Evolutionary conservation across 2,329 filamentous ascomycete species (phyloP).

Genomic region (Botrytis tulipae): DNA sequence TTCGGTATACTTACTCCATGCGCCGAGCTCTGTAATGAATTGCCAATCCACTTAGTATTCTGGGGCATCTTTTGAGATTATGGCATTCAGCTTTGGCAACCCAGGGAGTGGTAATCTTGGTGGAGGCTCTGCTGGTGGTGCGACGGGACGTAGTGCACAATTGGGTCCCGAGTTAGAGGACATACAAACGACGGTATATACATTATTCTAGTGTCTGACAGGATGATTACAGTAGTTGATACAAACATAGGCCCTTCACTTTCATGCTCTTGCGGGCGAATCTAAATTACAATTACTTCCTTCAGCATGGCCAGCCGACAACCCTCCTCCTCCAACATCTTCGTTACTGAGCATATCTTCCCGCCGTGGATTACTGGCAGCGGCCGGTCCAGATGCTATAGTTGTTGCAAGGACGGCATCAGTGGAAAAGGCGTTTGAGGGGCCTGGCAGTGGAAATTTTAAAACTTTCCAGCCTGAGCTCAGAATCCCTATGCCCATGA

Average conservation of each 20-base stretch:
- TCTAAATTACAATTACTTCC: conserved; percentile 78
- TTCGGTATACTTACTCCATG: conserved; percentile 32
- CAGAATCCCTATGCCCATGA: conserved; percentile 67
- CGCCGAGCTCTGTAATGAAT: conserved; percentile 36
- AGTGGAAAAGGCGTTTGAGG: conserved; percentile 71
- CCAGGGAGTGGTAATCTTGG: conserved; percentile 47
- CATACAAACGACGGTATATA: conserved; percentile 74
- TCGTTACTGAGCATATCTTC: conserved; percentile 84
- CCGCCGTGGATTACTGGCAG: conserved; percentile 76
- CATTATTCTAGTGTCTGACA: background rate
- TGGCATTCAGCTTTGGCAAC: conserved; percentile 65
- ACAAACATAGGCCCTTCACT: conserved; percentile 64
- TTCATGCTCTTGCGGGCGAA: conserved; percentile 75
- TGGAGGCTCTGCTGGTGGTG: conserved; percentile 44
- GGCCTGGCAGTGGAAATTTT: conserved; percentile 60
- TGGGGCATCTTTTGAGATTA: conserved; percentile 45
- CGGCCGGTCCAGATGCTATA: conserved; percentile 78
- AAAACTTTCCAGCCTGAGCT: conserved; percentile 72
- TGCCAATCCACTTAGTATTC: conserved; percentile 38
- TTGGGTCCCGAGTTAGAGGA: conserved; percentile 68
- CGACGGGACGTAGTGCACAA: conserved; percentile 43
- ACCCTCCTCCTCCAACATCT: conserved; percentile 69
- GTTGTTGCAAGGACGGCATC: conserved; percentile 74
- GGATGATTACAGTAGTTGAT: conserved; percentile 21
- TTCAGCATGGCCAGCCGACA: conserved; percentile 65